phyloP scores from a whole-genome alignment of 1,284 basidiomycete genomes.

The Pseudozyma thailandica region DNA sequence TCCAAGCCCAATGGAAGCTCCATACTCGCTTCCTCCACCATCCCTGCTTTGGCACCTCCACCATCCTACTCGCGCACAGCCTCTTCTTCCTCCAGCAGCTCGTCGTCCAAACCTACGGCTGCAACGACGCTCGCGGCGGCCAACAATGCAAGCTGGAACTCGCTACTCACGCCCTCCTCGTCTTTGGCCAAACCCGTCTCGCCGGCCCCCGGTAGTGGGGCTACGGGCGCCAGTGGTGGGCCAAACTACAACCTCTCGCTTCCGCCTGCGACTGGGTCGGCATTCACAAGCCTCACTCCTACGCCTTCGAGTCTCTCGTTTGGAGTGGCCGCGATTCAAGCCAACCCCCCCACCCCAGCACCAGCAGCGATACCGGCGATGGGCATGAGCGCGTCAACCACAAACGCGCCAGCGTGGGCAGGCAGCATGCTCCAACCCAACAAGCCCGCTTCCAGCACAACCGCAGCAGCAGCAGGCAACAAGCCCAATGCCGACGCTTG shows the following conservation, averaged over 20 bases:
- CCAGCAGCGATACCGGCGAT: neutral
- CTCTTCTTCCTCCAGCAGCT: constrained; percentile 1
- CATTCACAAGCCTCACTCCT: constrained; percentile 5
- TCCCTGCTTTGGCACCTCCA: constrained; percentile 26
- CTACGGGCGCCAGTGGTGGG: constrained; percentile 8
- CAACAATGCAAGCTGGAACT: constrained; percentile 21
- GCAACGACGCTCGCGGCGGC: constrained; percentile 3
- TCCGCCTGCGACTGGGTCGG: constrained; percentile 33
- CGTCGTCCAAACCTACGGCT: constrained; percentile 18
- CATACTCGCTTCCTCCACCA: neutral
- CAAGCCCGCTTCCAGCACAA: constrained; percentile 4
- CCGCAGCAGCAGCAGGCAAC: neutral
- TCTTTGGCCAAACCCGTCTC: constrained; percentile 3
- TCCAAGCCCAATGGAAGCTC: neutral
- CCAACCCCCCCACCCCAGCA: neutral
- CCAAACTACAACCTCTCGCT: constrained; percentile 61
- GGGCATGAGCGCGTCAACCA: neutral
- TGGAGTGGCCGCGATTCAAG: constrained; percentile 14
- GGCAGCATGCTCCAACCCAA: constrained; percentile 45
- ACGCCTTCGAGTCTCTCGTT: constrained; percentile 5
- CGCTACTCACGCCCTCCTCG: constrained; percentile 29
- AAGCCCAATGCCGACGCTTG: constrained; percentile 32
- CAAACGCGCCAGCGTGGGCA: constrained; percentile 33
- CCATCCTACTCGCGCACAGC: constrained; percentile 19
- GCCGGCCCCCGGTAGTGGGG: neutral